Percentiles rank a stretch among this genome's conserved stretches.
phyloP scores from a whole-genome alignment of 2,329 filamentous ascomycete species.

The Ophiostoma sp. region DNA sequence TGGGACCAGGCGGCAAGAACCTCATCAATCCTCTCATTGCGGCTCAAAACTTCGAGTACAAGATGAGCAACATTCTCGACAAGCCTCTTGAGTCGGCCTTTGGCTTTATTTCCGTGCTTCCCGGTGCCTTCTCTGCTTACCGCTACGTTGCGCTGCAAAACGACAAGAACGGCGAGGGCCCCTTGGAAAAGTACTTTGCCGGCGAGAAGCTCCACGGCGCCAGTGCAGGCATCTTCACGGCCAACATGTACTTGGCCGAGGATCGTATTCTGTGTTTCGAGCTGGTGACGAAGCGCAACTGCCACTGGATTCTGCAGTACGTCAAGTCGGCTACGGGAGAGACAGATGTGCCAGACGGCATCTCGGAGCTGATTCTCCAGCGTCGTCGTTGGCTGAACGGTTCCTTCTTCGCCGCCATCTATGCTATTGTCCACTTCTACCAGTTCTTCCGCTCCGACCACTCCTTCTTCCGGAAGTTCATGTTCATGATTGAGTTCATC shows the following conservation, averaged over 20 bases:
- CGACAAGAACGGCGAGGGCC: conserved; percentile 89
- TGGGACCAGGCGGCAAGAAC: conserved; percentile 75
- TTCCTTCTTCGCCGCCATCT: conserved; percentile 95
- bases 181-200: conserved; percentile 92
- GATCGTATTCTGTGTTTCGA: conserved; percentile 94
- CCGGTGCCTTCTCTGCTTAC: conserved; percentile 97
- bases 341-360: conserved; percentile 91
- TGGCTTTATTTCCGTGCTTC: conserved; percentile 93
- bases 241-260: conserved; percentile 98
- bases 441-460: conserved; percentile 94
- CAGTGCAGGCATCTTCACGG: conserved; percentile 92
- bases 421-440: conserved; percentile 90
- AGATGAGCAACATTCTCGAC: conserved; percentile 98
- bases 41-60: conserved; percentile 98
- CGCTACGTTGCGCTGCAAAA: conserved; percentile 92
- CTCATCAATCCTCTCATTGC: conserved; percentile 94
- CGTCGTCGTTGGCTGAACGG: conserved; percentile 96
- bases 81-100: conserved; percentile 97
- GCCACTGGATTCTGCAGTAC: conserved; percentile 95
- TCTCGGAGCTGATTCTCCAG: conserved; percentile 92
- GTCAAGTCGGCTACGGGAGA: conserved; percentile 96
- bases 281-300: conserved; percentile 93
- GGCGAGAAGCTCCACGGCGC: conserved; percentile 93
- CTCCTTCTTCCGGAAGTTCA: conserved; percentile 76
- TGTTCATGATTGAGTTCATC: conserved; percentile 85